Evolutionary conservation across 2,329 filamentous ascomycete species (phyloP), one percentile per base, ranked within the genome.

Genomic region (Rutstroemia sp.): DNA sequence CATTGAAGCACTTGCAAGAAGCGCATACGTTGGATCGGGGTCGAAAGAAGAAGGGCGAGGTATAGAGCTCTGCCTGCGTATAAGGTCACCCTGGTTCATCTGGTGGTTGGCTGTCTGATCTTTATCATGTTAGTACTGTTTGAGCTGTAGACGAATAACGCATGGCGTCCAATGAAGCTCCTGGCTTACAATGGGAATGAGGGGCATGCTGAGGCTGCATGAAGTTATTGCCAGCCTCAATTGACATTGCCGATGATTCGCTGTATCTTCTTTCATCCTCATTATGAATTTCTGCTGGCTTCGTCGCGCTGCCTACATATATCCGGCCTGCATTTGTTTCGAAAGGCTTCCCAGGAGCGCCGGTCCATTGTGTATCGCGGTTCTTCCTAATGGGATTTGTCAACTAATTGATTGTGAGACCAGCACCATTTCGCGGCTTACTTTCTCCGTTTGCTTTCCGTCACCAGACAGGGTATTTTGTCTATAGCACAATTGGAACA

Each of bases 371-470:
- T 30, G 27, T 30, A 9, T 30, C 27, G 7, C 27, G 27, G 27
- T 30, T 30, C 27, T 30, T 30, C 27, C 27, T 30, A 30, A 30
- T 16, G 7, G 17, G 38, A 41, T 17, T 41, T 41, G 16, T 41
- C 17, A 16, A 41, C n/a, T 41, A 41, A 14, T 41, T 0, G 38
- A 41, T 41, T 41, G 17, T 16, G 10, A 6, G 76, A 78, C 75
- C 27, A 30, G 27, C 2, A 30, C 1, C 27, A 30, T 30, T 30
- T 30, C 4, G 27, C 27, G 27, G 27, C 27, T 30, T 30, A 83
- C 79, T 83, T 84, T 76, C 84, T 83, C 61, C 84, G 78, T 68
- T 85, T 85, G 75, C 83, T 86, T 70, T 87, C 78, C 19, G 76
- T 77, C 39, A 80, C 76, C 46, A 79, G 67, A 61, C 76, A 78